Evolutionary conservation across 371 early-diverging fungal species (phyloP).

Genomic region (Quaeritorhiza haematococci): DNA sequence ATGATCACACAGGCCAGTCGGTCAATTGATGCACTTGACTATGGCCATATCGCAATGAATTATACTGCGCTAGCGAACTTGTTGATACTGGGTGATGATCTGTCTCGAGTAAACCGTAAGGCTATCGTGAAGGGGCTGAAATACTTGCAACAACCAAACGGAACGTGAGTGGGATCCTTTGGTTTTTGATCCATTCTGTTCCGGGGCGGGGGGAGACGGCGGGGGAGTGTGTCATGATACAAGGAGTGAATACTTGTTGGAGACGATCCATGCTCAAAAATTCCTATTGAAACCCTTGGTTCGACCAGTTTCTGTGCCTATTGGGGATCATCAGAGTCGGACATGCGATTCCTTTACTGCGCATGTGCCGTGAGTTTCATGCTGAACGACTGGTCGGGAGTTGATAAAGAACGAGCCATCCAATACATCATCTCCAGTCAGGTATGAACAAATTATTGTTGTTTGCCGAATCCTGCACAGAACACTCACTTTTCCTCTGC

Average conservation of each 20-base stretch:
- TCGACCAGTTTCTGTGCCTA: slow-evolving; percentile 60
- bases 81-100: slow-evolving; percentile 82
- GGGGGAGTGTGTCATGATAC: background rate
- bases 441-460: slow-evolving; percentile 26
- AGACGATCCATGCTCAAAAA: background rate
- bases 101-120: slow-evolving; percentile 69
- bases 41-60: slow-evolving; percentile 76
- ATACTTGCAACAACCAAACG: slow-evolving; percentile 66
- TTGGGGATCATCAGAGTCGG: slow-evolving; percentile 63
- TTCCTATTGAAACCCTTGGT: background rate
- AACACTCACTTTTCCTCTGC: background rate
- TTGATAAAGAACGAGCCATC: slow-evolving; percentile 59
- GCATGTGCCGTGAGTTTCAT: slow-evolving; percentile 80
- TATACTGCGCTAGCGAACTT: slow-evolving; percentile 82
- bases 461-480: background rate
- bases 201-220: background rate
- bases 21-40: slow-evolving; percentile 52
- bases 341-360: slow-evolving; percentile 87
- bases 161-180: slow-evolving; percentile 48
- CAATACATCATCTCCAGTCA: slow-evolving; percentile 64
- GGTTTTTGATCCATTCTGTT: background rate
- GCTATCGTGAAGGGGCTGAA: slow-evolving; percentile 58
- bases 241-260: too few species aligned
- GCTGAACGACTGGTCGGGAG: slow-evolving; percentile 82
- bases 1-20: too few species aligned